Evolutionary conservation across 192 early-diverging fungal genomes (phyloP), one percentile per base, ranked within the genome.

Genomic region (Helicostylum pulchrum): DNA sequence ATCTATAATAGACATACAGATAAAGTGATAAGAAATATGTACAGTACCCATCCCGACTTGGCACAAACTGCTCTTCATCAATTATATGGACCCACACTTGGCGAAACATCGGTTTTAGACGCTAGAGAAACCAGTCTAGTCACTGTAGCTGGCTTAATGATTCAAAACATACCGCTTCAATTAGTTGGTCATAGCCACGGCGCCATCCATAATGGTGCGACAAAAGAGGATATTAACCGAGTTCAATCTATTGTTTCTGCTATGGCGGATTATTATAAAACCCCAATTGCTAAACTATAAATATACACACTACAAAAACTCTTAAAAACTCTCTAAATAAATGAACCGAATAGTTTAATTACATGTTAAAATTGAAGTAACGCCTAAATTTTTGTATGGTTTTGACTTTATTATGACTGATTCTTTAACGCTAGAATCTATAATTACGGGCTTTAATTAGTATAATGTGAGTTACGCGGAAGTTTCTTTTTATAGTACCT

Each of bases 21-120:
- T 17, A 60, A 48, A 34, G 54, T 70, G 23, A 49, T 70, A 21
- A 46, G 52, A 11, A 31, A 45, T 1, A 70, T 70, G 68, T 10
- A 12, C 10, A 23, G 10, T 17, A 50, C 31, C 1, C 43, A 70
- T n/a, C 68, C 68, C 2, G 68, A 70, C 39, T 52, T 70, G n/a
- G 68, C 68, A 1, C 68, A 70, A 39, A 44, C 61, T 2, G 68
- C 68, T 11, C 61, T 54, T 26, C 44, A 70, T 45, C 68, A 70
- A n/a, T 44, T 70, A 14, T 70, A 70, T 64, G 59, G 68, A 12
- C 45, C 68, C 31, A 34, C 62, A 6, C 46, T 70, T 7, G 47
- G 61, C 4, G 61, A 70, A 7, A 50, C 45, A 47, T 30, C 61
- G 4, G 7, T 64, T 7, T 19, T 62, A 32, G n/a, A 19, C 9